Evolutionary conservation across 169 alveolate genomes (phyloP), one percentile per base, ranked within the genome.

Genomic region (Neospora caninum): DNA sequence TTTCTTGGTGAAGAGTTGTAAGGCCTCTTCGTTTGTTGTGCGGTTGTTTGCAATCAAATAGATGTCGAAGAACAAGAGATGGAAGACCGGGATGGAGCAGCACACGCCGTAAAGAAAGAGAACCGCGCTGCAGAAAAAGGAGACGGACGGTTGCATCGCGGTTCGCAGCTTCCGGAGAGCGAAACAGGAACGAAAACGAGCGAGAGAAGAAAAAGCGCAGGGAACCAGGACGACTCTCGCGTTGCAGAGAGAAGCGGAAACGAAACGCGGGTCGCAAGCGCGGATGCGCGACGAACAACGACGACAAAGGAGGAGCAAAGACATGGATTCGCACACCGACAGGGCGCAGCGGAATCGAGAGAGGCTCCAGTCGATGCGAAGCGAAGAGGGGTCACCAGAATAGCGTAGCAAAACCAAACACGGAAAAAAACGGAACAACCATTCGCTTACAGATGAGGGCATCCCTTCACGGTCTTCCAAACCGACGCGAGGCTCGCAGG

Each of bases 41-140:
- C 80, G 87, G 54, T 92, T 92, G 39, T 82, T 41, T 67, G 58
- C n/a, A 73, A 92, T 92, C 42, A 92, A 64, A 91, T 82, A 92
- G 86, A 64, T 10, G 87, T 92, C 82, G 43, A 92, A 92, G 29
- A 88, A 43, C 45, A 58, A 67, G 36, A 92, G 92, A 25, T 92
- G 86, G 20, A 80, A 42, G 2, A 92, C 70, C 0, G 88, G 94
- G 39, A 92, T 80, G 78, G 73, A 45, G 53, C 91, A 89, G 49
- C 39, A 36, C 10, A 70, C 54, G 87, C 94, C 80, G n/a, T 80
- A 54, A 0, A 36, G 58, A 34, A 82, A 49, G 58, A 54, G 87
- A 41, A 69, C 92, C 31, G 91, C 92, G 80, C 94, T 92, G 94
- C n/a, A n/a, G n/a, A n/a, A n/a, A n/a, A n/a, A n/a, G n/a, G n/a